A percentile compares a stretch with the other conserved stretches of the same genome.
Evolutionary conservation across 371 early-diverging fungal genomes (phyloP).

Genomic region (Chytridium lagenaria): DNA sequence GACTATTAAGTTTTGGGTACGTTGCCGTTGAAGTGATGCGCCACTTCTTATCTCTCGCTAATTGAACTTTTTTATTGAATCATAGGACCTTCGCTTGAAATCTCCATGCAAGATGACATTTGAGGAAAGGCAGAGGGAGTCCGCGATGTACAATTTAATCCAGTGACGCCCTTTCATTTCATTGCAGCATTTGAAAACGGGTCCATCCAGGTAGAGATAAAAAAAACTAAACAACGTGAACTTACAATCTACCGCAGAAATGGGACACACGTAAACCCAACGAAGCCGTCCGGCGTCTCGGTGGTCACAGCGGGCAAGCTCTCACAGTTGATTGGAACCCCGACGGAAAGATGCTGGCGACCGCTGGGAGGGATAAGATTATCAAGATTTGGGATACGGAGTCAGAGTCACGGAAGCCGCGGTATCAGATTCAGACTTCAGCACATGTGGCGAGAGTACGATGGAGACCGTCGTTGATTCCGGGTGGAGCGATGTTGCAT

Average conservation of each 20-base stretch:
- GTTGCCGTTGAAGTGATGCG: too few relatives aligned
- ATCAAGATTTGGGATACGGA: conserved; percentile 88
- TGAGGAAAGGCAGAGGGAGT: conserved; percentile 84
- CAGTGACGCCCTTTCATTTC: conserved; percentile 67
- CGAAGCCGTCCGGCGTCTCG: conserved; percentile 70
- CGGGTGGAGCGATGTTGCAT: not conserved
- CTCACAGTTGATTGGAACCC: conserved; percentile 85
- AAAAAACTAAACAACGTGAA: not conserved
- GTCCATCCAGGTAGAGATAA: conserved; percentile 66
- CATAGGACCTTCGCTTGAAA: conserved; percentile 79
- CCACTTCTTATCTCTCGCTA: too few relatives aligned
- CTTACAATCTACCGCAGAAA: conserved; percentile 52
- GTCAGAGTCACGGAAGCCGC: conserved; percentile 68
- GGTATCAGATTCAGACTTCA: conserved; percentile 73
- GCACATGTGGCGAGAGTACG: conserved; percentile 74
- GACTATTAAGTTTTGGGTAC: conserved; percentile 80
- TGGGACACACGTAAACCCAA: conserved; percentile 80
- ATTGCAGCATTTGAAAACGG: conserved; percentile 90
- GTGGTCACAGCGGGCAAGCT: conserved; percentile 79
- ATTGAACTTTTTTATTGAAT: too few relatives aligned
- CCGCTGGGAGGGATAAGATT: conserved; percentile 81
- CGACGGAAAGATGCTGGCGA: conserved; percentile 75
- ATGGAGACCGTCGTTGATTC: conserved; percentile 74
- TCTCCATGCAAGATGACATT: conserved; percentile 62
- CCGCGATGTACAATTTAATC: conserved; percentile 85